phyloP scores from a whole-genome alignment of 371 early-diverging fungal species.

The Actinomucor elegans region DNA sequence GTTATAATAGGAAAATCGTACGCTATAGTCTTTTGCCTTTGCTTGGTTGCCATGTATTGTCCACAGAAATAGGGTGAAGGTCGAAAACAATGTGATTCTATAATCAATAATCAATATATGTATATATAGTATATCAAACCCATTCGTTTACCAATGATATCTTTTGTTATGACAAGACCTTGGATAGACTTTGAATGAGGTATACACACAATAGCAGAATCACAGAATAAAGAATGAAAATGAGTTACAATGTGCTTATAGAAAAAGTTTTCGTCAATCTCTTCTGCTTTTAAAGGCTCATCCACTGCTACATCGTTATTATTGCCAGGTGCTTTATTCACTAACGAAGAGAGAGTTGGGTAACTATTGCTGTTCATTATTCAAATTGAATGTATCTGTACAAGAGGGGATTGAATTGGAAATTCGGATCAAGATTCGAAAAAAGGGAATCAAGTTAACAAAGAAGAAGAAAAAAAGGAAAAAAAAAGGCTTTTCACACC shows the following conservation, averaged over 20 bases:
- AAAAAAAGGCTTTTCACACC: too few species aligned
- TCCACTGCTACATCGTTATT: background rate
- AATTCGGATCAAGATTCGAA: too few species aligned
- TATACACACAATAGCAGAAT: constrained; percentile 54
- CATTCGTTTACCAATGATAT: constrained; percentile 50
- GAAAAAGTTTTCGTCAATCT: constrained; percentile 52
- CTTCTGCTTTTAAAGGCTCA: constrained; percentile 33
- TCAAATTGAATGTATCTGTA: too few species aligned
- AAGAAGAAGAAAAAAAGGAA: constrained; percentile 5
- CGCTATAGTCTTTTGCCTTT: constrained; percentile 50
- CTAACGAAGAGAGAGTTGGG: constrained; percentile 38
- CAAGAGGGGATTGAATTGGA: too few species aligned
- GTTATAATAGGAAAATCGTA: constrained; percentile 53
- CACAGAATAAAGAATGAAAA: constrained; percentile 43
- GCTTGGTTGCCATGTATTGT: constrained; percentile 56
- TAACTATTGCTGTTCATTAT: too few species aligned
- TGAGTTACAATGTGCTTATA: constrained; percentile 45
- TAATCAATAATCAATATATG: background rate
- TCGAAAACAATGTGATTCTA: constrained; percentile 62
- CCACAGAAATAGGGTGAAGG: constrained; percentile 61
- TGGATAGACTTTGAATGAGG: constrained; percentile 56
- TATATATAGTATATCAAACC: background rate
- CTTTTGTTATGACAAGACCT: constrained; percentile 53
- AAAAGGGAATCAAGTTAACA: too few species aligned
- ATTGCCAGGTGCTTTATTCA: constrained; percentile 19